A percentile compares a stretch with the other conserved stretches of the same genome.
These are phyloP conservation scores for Aureobasidium sp. DNA, from an alignment of 2,329 filamentous ascomycete genomes.

Conservation along the genomic window DNA sequence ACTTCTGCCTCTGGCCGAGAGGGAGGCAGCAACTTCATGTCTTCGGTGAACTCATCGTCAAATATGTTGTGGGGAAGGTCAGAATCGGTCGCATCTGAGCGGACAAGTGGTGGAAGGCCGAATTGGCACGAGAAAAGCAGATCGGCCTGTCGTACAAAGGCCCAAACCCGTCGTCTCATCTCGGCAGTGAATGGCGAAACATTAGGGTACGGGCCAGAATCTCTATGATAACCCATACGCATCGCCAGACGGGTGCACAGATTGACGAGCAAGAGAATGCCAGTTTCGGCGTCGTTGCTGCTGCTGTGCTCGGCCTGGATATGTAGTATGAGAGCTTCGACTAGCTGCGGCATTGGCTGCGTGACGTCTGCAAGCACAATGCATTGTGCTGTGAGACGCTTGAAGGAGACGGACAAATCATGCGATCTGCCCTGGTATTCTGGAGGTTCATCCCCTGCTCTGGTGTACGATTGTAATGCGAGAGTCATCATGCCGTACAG, in stretches of 20 bases:
- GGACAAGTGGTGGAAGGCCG: slow-evolving; percentile 56
- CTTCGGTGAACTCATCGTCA: slow-evolving; percentile 69
- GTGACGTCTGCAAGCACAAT: slow-evolving; percentile 70
- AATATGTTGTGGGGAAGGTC: slow-evolving; percentile 69
- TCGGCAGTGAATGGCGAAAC: slow-evolving; percentile 69
- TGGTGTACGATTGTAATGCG: slow-evolving; percentile 70
- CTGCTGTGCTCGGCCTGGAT: slow-evolving; percentile 67
- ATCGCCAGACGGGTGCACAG: slow-evolving; percentile 55
- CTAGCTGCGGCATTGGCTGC: slow-evolving; percentile 62
- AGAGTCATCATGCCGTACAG: slow-evolving; percentile 70
- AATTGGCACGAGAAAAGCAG: slow-evolving; percentile 69
- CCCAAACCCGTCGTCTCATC: slow-evolving; percentile 57
- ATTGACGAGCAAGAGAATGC: slow-evolving; percentile 53
- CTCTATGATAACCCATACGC: slow-evolving; percentile 72
- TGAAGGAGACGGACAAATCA: slow-evolving; percentile 48
- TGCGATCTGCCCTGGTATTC: slow-evolving; percentile 63
- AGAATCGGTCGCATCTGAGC: slow-evolving; percentile 66
- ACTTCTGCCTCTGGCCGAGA: slow-evolving; percentile 60
- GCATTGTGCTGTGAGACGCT: slow-evolving; percentile 68
- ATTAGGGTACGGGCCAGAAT: slow-evolving; percentile 63
- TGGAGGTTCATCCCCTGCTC: slow-evolving; percentile 69
- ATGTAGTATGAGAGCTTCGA: slow-evolving; percentile 72
- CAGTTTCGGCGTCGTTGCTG: slow-evolving; percentile 64
- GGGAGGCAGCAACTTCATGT: slow-evolving; percentile 58
- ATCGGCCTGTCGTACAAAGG: slow-evolving; percentile 64